Conservation (phyloP, 2,329 filamentous ascomycete species). For the Fusarium clavum region DNA sequence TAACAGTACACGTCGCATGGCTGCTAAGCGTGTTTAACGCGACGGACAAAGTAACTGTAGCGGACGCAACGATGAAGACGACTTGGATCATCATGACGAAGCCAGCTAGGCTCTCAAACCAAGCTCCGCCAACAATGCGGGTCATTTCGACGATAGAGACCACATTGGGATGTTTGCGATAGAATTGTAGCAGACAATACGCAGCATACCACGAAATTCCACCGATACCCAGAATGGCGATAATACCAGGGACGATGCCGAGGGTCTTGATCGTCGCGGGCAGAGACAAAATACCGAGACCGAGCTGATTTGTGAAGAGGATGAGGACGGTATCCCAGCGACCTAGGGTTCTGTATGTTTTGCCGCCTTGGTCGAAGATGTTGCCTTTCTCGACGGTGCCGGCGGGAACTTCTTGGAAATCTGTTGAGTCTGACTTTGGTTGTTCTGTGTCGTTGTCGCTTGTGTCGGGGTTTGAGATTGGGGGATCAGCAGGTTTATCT, state of each 20-base stretch:
- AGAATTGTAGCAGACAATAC: slow-evolving; percentile 69
- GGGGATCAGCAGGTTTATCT: slow-evolving; percentile 7
- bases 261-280: slow-evolving; percentile 75
- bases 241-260: slow-evolving; percentile 74
- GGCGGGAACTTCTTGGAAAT: slow-evolving; percentile 36
- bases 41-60: slow-evolving; percentile 35
- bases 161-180: slow-evolving; percentile 73
- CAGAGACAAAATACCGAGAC: slow-evolving; percentile 67
- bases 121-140: slow-evolving; percentile 57
- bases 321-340: slow-evolving; percentile 44
- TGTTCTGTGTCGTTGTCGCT: slow-evolving; percentile 32
- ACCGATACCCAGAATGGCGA: slow-evolving; percentile 71
- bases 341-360: slow-evolving; percentile 44
- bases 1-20: slow-evolving; percentile 37
- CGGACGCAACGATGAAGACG: slow-evolving; percentile 39
- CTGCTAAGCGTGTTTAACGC: slow-evolving; percentile 39
- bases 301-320: slow-evolving; percentile 47
- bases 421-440: slow-evolving; percentile 9
- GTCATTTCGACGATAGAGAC: slow-evolving; percentile 77
- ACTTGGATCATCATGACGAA: slow-evolving; percentile 42
- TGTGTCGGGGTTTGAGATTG: slow-evolving; percentile 9
- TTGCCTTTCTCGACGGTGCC: slow-evolving; percentile 36
- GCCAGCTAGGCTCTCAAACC: slow-evolving; percentile 41
- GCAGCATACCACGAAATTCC: slow-evolving; percentile 72
- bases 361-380: slow-evolving; percentile 44